Evolutionary conservation across 495 filamentous ascomycete species (phyloP).

Genomic region (Apiosordaria backusii): DNA sequence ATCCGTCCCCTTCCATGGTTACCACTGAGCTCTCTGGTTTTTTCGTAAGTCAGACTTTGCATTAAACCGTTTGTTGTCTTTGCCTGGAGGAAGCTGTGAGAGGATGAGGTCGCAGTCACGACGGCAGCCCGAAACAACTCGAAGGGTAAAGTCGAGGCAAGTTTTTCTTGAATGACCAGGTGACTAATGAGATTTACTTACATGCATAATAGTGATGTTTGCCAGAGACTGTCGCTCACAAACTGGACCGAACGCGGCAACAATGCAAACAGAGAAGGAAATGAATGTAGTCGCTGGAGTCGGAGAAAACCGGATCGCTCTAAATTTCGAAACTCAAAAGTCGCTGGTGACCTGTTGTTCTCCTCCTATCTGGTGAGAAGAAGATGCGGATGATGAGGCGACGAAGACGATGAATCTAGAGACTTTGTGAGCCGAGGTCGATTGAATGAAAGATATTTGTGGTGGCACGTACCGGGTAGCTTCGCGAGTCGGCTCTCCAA

Average conservation of each 20-base stretch:
- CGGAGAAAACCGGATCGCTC: not conserved
- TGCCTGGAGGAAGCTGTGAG: not conserved
- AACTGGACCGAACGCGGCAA: not conserved
- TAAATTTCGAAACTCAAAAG: not conserved
- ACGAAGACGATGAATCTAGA: not conserved
- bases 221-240: not conserved
- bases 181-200: not conserved
- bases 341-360: not conserved
- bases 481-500: not conserved
- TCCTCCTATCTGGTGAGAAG: not conserved
- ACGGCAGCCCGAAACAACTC: not conserved
- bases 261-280: not conserved
- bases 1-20: constrained; percentile 24
- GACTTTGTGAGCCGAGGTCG: not conserved
- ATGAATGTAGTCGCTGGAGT: not conserved
- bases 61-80: not conserved
- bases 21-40: not conserved
- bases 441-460: not conserved
- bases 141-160: not conserved
- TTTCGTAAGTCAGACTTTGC: not conserved
- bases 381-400: not conserved
- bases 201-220: not conserved
- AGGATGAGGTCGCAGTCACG: not conserved
- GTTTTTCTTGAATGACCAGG: not conserved
- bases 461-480: too few relatives aligned